Base-by-base conservation (phyloP, 1,284 basidiomycete species). In the Tranzscheliella williamsii region DNA sequence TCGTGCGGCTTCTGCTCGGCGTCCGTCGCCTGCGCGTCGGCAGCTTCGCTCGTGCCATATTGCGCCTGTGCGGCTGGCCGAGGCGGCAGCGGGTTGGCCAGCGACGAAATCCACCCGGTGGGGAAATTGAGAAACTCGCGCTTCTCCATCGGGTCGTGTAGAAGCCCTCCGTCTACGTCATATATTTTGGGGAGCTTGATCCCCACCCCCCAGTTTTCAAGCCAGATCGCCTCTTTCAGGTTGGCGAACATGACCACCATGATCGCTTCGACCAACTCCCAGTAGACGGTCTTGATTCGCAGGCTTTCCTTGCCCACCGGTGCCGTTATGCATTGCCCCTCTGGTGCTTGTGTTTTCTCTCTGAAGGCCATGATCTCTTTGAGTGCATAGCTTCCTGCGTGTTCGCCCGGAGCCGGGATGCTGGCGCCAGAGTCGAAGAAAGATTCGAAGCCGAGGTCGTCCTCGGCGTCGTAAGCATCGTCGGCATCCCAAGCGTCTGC, bases 241-340 rank as follows among this genome's bases (percentile, higher is more conserved):
- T 70, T 70, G 46, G 54, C 50, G 24, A 52, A 57, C 64, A 68
- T 70, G 35, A 67, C 58, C 22, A 67, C 47, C 65, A 67, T 67
- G 35, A 70, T 68, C 11, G 57, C 51, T 38, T 70, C 67, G 12
- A 70, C 38, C 12, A 57, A 35, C 29, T 64, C 52, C 67, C 67
- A 70, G 37, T 70, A 52, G 20, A 70, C 34, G 13, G 47, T 35
- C 48, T 70, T 70, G 22, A 27, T 27, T 15, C 52, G 47, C 16
- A 61, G 33, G 17, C 57, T 38, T 16, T 54, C 30, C 26, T n/a
- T 9, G 26, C 9, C n/a, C 13, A 34, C 18, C 17, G 32, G 9
- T 34, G 32, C 8, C 13, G 27, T 29, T 29, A n/a, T 18, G 13
- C 32, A 13, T 9, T 11, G 8, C 8, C 11, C 17, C 9, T 15